phyloP scores from a whole-genome alignment of 208 protist species.

The Acanthamoeba lenticulata region DNA sequence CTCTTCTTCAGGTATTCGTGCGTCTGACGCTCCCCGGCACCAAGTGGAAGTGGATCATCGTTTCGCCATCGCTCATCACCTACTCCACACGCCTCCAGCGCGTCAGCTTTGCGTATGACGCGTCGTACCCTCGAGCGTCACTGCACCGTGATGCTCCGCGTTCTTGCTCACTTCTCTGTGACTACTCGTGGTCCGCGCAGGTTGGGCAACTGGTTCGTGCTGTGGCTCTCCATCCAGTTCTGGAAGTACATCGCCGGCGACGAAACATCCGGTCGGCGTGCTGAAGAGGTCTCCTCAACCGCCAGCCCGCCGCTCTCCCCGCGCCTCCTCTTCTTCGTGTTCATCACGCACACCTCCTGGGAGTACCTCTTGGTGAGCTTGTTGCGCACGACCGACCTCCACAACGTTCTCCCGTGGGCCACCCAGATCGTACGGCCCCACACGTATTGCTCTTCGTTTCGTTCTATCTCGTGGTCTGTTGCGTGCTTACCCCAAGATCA shows the following conservation, averaged over 20 bases:
- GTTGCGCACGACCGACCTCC: neutral
- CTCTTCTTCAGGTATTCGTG: neutral
- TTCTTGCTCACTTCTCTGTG: neutral
- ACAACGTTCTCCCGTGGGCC: neutral
- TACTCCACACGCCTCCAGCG: constrained; percentile 3
- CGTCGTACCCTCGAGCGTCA: neutral
- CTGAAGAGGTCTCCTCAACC: neutral
- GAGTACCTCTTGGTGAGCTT: neutral
- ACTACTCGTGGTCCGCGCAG: neutral
- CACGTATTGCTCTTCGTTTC: neutral
- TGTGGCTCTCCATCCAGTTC: constrained; percentile 8
- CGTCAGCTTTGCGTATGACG: neutral
- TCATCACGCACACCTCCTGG: neutral
- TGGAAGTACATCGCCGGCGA: neutral
- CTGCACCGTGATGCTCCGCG: neutral
- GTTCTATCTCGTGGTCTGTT: too few relatives aligned
- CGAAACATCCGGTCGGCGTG: neutral
- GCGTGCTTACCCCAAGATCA: too few relatives aligned
- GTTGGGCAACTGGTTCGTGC: neutral
- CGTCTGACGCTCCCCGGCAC: neutral
- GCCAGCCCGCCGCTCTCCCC: neutral
- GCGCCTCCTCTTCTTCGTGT: neutral
- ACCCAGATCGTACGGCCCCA: neutral
- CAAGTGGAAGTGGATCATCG: constrained; percentile 30
- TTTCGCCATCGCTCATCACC: neutral